Evolutionary conservation across 1,284 basidiomycete genomes (phyloP).

Genomic region (Ceraceosorus guamensis): DNA sequence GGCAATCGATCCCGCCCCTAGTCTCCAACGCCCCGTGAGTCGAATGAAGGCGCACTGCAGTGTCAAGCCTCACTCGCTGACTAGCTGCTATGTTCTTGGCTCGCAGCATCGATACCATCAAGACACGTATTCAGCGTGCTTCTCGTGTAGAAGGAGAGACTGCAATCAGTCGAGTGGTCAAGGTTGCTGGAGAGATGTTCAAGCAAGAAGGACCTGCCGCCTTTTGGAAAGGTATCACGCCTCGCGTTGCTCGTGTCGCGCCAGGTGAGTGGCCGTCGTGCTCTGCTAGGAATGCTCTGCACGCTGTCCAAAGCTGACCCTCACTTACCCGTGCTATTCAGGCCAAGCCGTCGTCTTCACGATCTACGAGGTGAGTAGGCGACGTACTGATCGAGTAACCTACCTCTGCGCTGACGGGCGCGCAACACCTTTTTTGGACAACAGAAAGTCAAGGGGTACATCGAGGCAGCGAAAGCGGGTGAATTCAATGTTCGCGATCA

Average conservation of each 20-base stretch:
- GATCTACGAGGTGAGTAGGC: no score
- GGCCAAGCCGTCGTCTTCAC: constrained; percentile 60
- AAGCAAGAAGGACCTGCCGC: constrained; percentile 76
- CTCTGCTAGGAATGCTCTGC: not conserved
- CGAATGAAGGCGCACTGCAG: no score
- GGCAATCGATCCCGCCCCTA: no score
- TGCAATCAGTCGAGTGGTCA: constrained; percentile 64
- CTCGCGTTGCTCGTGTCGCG: constrained; percentile 88
- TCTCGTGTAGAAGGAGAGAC: constrained; percentile 69
- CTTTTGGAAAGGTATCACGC: constrained; percentile 82
- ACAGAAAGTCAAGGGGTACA: constrained; percentile 45
- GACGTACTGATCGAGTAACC: no score
- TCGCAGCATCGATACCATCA: constrained; percentile 98
- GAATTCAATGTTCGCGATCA: no score
- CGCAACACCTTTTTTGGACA: no score
- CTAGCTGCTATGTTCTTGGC: no score
- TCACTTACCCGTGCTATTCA: not conserved
- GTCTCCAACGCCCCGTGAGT: constrained; percentile 92
- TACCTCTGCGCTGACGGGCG: no score
- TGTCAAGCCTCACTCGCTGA: no score
- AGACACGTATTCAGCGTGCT: constrained; percentile 76
- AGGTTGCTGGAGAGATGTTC: constrained; percentile 88
- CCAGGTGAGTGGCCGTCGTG: constrained; percentile 51
- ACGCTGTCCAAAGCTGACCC: not conserved
- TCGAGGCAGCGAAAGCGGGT: constrained; percentile 40